Conservation (phyloP, 2,329 filamentous ascomycete species). For the Pseudocercospora ulei region DNA sequence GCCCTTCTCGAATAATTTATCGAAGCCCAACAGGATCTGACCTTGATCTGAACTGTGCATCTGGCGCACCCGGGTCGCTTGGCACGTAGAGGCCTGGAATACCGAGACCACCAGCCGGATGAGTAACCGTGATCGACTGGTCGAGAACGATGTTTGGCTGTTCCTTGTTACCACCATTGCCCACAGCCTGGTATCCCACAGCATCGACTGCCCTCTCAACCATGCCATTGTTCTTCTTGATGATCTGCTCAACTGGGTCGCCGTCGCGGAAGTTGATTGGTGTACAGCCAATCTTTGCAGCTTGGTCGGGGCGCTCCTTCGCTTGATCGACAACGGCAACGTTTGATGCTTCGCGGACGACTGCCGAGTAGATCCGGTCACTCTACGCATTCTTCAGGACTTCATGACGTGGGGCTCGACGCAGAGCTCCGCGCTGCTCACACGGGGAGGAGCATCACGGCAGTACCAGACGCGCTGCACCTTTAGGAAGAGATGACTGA, state of each 20-base stretch:
- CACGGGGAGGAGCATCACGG: too few species aligned
- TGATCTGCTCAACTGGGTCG: constrained; percentile 50
- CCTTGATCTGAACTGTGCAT: constrained; percentile 53
- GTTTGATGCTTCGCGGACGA: constrained; percentile 51
- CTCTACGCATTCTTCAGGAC: too few species aligned
- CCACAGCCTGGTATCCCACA: constrained; percentile 56
- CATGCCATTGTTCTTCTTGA: constrained; percentile 16
- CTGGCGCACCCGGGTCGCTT: constrained; percentile 53
- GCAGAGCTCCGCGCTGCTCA: too few species aligned
- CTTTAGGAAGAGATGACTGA: too few species aligned
- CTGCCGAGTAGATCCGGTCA: constrained; percentile 55
- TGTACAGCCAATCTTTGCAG: constrained; percentile 53
- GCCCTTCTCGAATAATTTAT: constrained; percentile 60
- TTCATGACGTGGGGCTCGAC: too few species aligned
- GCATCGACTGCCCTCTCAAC: constrained; percentile 53
- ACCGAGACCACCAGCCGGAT: constrained; percentile 52
- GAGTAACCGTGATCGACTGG: constrained; percentile 54
- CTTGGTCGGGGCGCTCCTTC: constrained; percentile 49
- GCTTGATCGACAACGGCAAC: constrained; percentile 57
- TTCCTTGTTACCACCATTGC: constrained; percentile 48
- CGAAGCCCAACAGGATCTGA: constrained; percentile 55
- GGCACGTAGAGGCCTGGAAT: constrained; percentile 44
- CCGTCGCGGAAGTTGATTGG: constrained; percentile 53
- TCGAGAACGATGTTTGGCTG: constrained; percentile 55
- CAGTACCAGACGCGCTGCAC: too few species aligned